phyloP scores from a whole-genome alignment of 2,329 filamentous ascomycete genomes.

The Epichloe amarillans region DNA sequence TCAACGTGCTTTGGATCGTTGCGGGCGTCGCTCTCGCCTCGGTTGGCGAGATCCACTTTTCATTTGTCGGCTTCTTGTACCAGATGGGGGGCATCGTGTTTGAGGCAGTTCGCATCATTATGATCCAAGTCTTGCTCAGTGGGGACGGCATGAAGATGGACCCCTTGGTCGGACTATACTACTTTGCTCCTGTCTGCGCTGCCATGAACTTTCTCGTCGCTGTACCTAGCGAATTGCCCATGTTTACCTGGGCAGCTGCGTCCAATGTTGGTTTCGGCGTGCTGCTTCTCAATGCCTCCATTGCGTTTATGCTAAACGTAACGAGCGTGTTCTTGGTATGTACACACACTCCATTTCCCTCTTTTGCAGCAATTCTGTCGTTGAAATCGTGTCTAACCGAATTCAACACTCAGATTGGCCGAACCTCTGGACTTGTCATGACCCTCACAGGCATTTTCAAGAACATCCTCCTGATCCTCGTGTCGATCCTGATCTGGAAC shows the following conservation, averaged over 20 bases:
- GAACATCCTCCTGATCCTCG: slow-evolving; percentile 68
- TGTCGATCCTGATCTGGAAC: slow-evolving; percentile 66
- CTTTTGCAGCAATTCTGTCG: neutral
- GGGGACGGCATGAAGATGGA: slow-evolving; percentile 74
- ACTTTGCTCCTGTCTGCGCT: slow-evolving; percentile 76
- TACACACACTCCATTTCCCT: slow-evolving; percentile 6
- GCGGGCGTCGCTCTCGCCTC: slow-evolving; percentile 38
- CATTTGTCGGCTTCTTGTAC: slow-evolving; percentile 50
- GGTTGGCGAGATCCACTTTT: slow-evolving; percentile 55
- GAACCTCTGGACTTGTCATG: slow-evolving; percentile 75
- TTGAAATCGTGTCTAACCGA: slow-evolving; percentile 6
- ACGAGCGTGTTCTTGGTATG: slow-evolving; percentile 76
- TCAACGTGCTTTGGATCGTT: slow-evolving; percentile 39
- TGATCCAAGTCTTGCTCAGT: slow-evolving; percentile 73
- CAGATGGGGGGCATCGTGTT: slow-evolving; percentile 71
- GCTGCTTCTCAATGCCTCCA: slow-evolving; percentile 58
- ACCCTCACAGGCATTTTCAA: slow-evolving; percentile 79
- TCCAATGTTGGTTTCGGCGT: slow-evolving; percentile 50
- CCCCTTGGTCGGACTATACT: slow-evolving; percentile 76
- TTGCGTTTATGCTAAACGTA: slow-evolving; percentile 71
- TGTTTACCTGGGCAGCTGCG: slow-evolving; percentile 53
- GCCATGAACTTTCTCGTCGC: slow-evolving; percentile 65
- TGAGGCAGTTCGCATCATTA: slow-evolving; percentile 68
- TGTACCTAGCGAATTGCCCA: slow-evolving; percentile 53
- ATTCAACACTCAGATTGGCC: slow-evolving; percentile 52